phyloP scores from a whole-genome alignment of 169 alveolate genomes.

The Plasmodium ovale region DNA sequence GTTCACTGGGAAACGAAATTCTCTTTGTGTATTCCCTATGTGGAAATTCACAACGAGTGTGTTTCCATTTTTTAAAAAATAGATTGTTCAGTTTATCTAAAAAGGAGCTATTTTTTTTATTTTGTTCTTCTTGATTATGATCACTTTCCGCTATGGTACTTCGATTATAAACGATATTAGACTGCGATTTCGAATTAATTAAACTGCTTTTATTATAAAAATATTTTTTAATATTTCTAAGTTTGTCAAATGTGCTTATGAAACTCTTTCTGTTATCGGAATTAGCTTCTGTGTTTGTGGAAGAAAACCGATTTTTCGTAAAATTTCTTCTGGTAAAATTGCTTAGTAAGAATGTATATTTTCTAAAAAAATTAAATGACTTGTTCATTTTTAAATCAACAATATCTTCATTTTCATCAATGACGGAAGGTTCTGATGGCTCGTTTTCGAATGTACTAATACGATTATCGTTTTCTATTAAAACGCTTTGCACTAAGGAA shows the following conservation, averaged over 20 bases:
- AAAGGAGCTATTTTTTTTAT: background rate
- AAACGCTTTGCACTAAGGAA: conserved; percentile 54
- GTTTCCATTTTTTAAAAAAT: background rate
- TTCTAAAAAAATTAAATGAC: conserved; percentile 59
- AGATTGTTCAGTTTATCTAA: background rate
- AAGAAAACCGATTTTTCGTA: conserved; percentile 9
- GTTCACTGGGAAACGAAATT: background rate
- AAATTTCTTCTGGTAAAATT: conserved; percentile 37
- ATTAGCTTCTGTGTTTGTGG: conserved; percentile 16
- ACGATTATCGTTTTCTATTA: conserved; percentile 68
- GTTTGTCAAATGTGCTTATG: conserved; percentile 42
- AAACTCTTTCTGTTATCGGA: conserved; percentile 26
- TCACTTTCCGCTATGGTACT: conserved; percentile 6
- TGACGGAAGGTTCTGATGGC: conserved; percentile 38
- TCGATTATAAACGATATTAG: conserved; percentile 24
- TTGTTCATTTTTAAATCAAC: conserved; percentile 34
- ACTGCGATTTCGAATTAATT: background rate
- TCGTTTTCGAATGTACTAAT: conserved; percentile 74
- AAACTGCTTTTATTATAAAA: conserved; percentile 25
- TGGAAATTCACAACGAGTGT: background rate
- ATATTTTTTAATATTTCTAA: conserved; percentile 15
- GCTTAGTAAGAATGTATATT: conserved; percentile 52
- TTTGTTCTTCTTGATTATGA: background rate
- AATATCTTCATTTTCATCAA: conserved; percentile 24
- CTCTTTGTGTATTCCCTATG: background rate